These are phyloP conservation scores for Picea sitchensis DNA, from an alignment of 75 land plant species.

Conservation along the genomic window DNA sequence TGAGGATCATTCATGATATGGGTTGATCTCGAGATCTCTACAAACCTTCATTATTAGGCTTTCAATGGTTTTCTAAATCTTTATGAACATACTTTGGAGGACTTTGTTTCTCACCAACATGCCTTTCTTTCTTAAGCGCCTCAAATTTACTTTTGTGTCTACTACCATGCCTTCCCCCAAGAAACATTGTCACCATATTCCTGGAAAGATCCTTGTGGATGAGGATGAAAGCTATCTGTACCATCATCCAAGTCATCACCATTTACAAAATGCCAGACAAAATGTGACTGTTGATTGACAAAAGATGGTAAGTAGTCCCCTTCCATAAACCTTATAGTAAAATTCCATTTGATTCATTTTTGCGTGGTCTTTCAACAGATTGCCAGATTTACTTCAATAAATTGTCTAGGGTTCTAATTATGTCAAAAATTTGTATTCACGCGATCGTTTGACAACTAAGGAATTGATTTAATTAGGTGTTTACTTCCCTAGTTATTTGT, in stretches of 20 bases:
- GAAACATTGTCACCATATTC: slow-evolving; percentile 28
- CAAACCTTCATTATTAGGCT: slow-evolving; percentile 63
- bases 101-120: slow-evolving; percentile 67
- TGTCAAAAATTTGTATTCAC: no score
- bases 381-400: no score
- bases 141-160: slow-evolving; percentile 41
- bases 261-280: slow-evolving; percentile 14
- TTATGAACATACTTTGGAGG: slow-evolving; percentile 34
- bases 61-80: slow-evolving; percentile 70
- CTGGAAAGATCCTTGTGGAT: slow-evolving; percentile 22
- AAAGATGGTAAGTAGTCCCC: slow-evolving; percentile 16
- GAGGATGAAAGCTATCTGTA: slow-evolving; percentile 7
- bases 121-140: slow-evolving; percentile 43
- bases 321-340: slow-evolving; percentile 12
- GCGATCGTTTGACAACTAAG: no score
- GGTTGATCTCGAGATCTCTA: no score
- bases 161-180: slow-evolving; percentile 37
- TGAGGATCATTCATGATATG: no score
- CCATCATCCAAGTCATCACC: slow-evolving; percentile 1
- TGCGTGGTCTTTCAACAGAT: no score
- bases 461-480: no score
- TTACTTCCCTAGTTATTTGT: no score
- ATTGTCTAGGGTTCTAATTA: no score
- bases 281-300: slow-evolving; percentile 12
- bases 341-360: no score